Conservation (phyloP, 2,329 filamentous ascomycete species). For the Dothidotthia symphoricarpi region DNA sequence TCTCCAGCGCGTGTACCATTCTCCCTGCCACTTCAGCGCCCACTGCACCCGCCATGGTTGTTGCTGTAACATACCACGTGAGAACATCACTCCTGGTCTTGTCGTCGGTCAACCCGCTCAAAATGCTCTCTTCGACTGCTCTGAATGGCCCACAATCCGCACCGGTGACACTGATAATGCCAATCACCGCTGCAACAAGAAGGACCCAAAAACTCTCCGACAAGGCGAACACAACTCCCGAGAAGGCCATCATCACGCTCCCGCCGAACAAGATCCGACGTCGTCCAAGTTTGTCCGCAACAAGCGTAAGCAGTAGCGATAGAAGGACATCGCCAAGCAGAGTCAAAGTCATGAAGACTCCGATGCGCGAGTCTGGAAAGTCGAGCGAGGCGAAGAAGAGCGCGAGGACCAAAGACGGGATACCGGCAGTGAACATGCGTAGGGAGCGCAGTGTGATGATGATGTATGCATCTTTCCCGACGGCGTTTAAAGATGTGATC, state of each 20-base stretch:
- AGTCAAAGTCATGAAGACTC: conserved; percentile 44
- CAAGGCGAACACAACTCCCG: conserved; percentile 38
- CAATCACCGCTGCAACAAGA: conserved; percentile 39
- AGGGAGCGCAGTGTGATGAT: conserved; percentile 45
- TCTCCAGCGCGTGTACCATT: conserved; percentile 42
- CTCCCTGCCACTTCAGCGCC: conserved; percentile 42
- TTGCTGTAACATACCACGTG: conserved; percentile 42
- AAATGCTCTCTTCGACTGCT: conserved; percentile 38
- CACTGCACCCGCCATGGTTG: conserved; percentile 37
- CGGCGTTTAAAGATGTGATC: conserved; percentile 31
- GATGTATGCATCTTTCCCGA: conserved; percentile 39
- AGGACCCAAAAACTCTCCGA: conserved; percentile 41
- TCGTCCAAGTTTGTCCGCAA: conserved; percentile 40
- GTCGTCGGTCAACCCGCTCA: conserved; percentile 39
- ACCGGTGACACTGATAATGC: conserved; percentile 41
- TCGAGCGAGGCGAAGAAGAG: conserved; percentile 40
- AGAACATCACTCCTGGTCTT: conserved; percentile 40
- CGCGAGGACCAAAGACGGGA: conserved; percentile 40
- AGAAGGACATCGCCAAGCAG: conserved; percentile 42
- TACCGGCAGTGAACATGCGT: conserved; percentile 40
- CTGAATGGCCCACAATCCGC: conserved; percentile 38
- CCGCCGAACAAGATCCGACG: conserved; percentile 38
- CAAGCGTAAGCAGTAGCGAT: conserved; percentile 39
- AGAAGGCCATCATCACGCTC: conserved; percentile 38
- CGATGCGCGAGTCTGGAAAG: conserved; percentile 39